phyloP scores from a whole-genome alignment of 2,329 filamentous ascomycete genomes.

The Thelonectria rubi region DNA sequence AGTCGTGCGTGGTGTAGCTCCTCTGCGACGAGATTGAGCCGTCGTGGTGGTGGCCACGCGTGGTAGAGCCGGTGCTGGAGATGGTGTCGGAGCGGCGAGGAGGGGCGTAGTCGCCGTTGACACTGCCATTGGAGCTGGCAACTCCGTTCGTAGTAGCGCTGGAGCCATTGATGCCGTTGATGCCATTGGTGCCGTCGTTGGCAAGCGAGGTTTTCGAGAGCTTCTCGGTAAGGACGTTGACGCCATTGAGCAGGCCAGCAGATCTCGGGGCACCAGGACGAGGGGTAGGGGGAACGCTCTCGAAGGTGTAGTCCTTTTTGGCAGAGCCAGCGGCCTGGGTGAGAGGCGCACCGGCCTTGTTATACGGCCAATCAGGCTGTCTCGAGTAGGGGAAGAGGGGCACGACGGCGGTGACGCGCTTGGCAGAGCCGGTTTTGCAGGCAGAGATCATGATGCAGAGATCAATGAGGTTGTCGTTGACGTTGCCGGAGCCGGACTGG shows the following conservation, averaged over 20 bases:
- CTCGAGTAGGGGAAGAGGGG: constrained; percentile 97
- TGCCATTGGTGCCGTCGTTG: constrained; percentile 49
- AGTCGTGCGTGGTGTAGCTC: constrained; percentile 71
- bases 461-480: constrained; percentile 97
- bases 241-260: constrained; percentile 70
- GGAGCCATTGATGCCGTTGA: constrained; percentile 19
- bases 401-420: constrained; percentile 90
- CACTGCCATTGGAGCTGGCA: constrained; percentile 40
- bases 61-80: constrained; percentile 47
- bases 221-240: constrained; percentile 75
- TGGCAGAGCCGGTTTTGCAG: constrained; percentile 93
- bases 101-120: constrained; percentile 44
- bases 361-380: constrained; percentile 96
- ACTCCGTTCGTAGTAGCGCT: constrained; percentile 26
- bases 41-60: constrained; percentile 51
- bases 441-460: constrained; percentile 98
- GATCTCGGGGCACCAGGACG: constrained; percentile 75
- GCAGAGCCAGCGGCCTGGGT: constrained; percentile 65
- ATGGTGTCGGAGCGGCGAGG: constrained; percentile 49
- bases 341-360: constrained; percentile 91
- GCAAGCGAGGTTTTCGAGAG: constrained; percentile 73
- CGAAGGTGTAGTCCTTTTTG: constrained; percentile 81
- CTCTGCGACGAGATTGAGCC: constrained; percentile 54
- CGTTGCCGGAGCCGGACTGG: constrained; percentile 88
- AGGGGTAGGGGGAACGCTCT: constrained; percentile 89